phyloP scores from a whole-genome alignment of 2,329 filamentous ascomycete species.

The Lasiodiplodia sp. region DNA sequence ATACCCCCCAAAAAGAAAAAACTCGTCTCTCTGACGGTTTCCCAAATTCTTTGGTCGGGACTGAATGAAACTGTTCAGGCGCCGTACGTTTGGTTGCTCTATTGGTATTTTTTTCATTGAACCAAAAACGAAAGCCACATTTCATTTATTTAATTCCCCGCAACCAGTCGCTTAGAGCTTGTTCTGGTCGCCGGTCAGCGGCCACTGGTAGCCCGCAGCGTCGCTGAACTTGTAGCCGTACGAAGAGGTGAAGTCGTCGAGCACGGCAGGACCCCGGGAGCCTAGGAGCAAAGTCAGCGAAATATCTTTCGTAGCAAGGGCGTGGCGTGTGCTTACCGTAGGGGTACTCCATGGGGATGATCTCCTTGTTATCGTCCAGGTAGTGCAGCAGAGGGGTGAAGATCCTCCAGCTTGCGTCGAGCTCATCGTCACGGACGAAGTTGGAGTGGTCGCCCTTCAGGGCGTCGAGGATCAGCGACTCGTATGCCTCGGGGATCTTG shows the following conservation, averaged over 20 bases:
- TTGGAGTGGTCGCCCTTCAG: constrained; percentile 99
- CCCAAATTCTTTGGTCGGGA: constrained; percentile 7
- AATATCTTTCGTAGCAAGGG: constrained; percentile 16
- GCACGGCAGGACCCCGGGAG: constrained; percentile 91
- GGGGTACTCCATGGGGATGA: constrained; percentile 98
- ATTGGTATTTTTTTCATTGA: constrained; percentile 26
- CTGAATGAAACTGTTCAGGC: constrained; percentile 13
- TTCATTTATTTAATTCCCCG: background rate
- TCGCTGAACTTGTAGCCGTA: constrained; percentile 99
- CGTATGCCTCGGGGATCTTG: constrained; percentile 99
- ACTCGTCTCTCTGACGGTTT: constrained; percentile 20
- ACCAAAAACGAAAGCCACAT: constrained; percentile 19
- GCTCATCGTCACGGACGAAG: constrained; percentile 73
- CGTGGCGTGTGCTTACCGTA: constrained; percentile 73
- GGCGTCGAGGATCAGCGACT: constrained; percentile 95
- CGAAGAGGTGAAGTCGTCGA: constrained; percentile 97
- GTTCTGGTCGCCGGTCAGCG: constrained; percentile 77
- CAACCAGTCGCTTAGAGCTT: constrained; percentile 70
- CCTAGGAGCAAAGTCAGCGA: constrained; percentile 62
- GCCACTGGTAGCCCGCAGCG: constrained; percentile 89
- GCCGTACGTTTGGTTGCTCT: constrained; percentile 26
- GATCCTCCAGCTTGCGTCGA: constrained; percentile 98
- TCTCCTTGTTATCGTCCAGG: constrained; percentile 98
- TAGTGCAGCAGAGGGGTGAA: constrained; percentile 98
- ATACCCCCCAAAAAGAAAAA: background rate